A percentile compares a stretch with the other conserved stretches of the same genome.
Evolutionary conservation across 352 stramenopile species (phyloP).

Genomic region (Phytophthora fragariae): DNA sequence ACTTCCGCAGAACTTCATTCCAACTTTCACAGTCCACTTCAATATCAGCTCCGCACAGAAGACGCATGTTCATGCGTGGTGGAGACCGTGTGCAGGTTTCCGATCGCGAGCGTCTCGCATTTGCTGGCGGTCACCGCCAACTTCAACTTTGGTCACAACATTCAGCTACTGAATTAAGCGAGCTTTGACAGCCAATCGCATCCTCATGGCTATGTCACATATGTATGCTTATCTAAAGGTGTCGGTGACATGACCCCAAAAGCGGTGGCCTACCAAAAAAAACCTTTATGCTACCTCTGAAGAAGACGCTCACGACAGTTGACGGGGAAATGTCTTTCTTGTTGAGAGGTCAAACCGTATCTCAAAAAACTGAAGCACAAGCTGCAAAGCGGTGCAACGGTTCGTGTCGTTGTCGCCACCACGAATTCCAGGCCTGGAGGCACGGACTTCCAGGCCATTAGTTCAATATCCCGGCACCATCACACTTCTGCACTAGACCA

Average conservation of each 20-base stretch:
- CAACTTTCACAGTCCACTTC: too few relatives aligned
- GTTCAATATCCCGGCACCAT: not conserved
- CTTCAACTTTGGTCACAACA: not conserved
- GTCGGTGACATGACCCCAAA: not conserved
- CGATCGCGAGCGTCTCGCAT: too few relatives aligned
- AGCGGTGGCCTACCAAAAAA: too few relatives aligned
- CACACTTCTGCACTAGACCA: not conserved
- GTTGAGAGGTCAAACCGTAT: conserved; percentile 17
- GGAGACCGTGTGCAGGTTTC: too few relatives aligned
- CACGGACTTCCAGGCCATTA: conserved; percentile 10
- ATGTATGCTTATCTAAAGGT: conserved; percentile 2
- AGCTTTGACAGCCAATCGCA: not conserved
- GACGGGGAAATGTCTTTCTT: not conserved
- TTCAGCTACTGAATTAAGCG: not conserved
- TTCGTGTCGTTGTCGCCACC: conserved; percentile 19
- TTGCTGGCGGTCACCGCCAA: not conserved
- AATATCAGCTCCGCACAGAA: too few relatives aligned
- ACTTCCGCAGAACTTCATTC: too few relatives aligned
- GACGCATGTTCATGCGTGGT: too few relatives aligned
- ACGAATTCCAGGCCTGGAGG: conserved; percentile 18
- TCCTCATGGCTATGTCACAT: conserved; percentile 16
- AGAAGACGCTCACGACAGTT: not conserved
- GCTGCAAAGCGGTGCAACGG: conserved; percentile 1
- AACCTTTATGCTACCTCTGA: not conserved
- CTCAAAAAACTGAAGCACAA: conserved; percentile 22